Percentiles rank a stretch among this genome's conserved stretches.
phyloP scores from a whole-genome alignment of 441 rosid genomes.

The Pelargonium fulgidum region DNA sequence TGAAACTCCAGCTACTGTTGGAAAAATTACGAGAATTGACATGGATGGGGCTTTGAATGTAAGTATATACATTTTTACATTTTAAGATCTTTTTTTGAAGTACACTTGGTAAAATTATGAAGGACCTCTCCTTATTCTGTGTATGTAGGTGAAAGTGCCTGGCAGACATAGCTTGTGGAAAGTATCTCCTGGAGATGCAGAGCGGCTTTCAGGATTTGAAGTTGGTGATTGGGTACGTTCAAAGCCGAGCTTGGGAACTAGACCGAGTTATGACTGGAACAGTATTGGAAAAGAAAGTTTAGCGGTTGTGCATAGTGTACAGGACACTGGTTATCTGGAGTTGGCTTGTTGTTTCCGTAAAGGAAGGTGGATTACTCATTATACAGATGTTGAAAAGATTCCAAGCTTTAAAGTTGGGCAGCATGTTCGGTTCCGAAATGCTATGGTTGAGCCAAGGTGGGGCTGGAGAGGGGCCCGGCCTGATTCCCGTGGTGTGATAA shows the following conservation, averaged over 20 bases:
- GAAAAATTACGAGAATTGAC: conserved; percentile 77
- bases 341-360: conserved; percentile 93
- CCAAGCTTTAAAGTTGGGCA: conserved; percentile 74
- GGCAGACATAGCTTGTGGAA: conserved; percentile 80
- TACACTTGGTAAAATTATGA: background rate
- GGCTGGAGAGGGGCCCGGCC: conserved; percentile 89
- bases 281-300: conserved; percentile 79
- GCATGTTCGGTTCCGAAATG: conserved; percentile 75
- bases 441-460: conserved; percentile 87
- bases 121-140: conserved; percentile 10
- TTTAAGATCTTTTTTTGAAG: background rate
- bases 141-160: conserved; percentile 65
- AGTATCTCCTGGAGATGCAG: conserved; percentile 97
- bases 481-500: conserved; percentile 69
- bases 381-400: conserved; percentile 84
- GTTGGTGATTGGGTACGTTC: conserved; percentile 99
- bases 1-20: conserved; percentile 89
- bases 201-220: conserved; percentile 90
- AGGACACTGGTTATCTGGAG: conserved; percentile 83
- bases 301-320: conserved; percentile 88
- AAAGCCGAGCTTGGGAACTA: conserved; percentile 76
- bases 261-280: conserved; percentile 98
- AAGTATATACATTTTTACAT: conserved; percentile 12
- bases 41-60: conserved; percentile 98
- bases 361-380: conserved; percentile 74